Percentiles rank a stretch among this genome's conserved stretches.
Evolutionary conservation across 805 yeast species (phyloP).

Genomic region (Hanseniaspora thailandica): DNA sequence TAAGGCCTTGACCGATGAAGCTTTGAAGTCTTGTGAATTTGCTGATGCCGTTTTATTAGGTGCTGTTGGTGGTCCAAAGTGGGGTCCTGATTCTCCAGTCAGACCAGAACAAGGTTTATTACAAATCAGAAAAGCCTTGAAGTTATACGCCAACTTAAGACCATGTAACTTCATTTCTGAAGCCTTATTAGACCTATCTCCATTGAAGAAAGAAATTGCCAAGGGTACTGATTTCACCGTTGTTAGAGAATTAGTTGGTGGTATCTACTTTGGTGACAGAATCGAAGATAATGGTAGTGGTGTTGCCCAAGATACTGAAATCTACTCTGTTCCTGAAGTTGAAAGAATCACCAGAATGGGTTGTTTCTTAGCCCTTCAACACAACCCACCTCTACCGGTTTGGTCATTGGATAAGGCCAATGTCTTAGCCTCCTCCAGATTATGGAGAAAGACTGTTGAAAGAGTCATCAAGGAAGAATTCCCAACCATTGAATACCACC

Average conservation of each 20-base stretch:
- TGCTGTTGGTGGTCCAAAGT: conserved; percentile 98
- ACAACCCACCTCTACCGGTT: conserved; percentile 83
- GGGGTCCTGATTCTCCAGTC: conserved; percentile 86
- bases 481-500: conserved; percentile 77
- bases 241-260: conserved; percentile 95
- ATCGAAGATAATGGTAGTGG: conserved; percentile 73
- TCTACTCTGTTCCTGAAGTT: conserved; percentile 82
- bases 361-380: conserved; percentile 88
- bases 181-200: conserved; percentile 70
- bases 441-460: conserved; percentile 92
- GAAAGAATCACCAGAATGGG: conserved; percentile 97
- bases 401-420: conserved; percentile 98
- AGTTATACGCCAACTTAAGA: conserved; percentile 88
- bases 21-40: conserved; percentile 68
- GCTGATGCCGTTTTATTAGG: conserved; percentile 95
- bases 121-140: conserved; percentile 86
- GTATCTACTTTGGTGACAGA: conserved; percentile 94
- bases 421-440: conserved; percentile 87
- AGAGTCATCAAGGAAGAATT: conserved; percentile 76
- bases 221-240: conserved; percentile 85
- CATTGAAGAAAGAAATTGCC: conserved; percentile 73
- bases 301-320: conserved; percentile 86
- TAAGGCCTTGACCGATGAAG: conserved; percentile 72
- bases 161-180: conserved; percentile 92
- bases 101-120: conserved; percentile 96